phyloP scores from a whole-genome alignment of 2,329 filamentous ascomycete species.

The Stachybotrys elegans region DNA sequence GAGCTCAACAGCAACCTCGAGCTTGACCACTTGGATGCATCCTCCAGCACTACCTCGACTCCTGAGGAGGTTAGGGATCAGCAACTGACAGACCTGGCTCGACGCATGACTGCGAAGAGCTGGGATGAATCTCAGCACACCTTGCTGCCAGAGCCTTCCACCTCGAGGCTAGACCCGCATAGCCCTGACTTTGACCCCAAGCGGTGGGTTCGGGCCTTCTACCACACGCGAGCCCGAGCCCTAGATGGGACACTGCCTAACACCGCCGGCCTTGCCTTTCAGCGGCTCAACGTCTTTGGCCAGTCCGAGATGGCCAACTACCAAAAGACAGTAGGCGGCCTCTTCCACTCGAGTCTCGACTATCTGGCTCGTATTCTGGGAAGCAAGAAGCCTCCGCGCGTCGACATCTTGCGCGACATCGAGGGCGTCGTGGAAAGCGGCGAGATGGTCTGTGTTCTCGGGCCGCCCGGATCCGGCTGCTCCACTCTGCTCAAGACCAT shows the following conservation, averaged over 20 bases:
- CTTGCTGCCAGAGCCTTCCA: constrained; percentile 19
- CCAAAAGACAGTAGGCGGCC: constrained; percentile 33
- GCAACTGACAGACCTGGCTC: constrained; percentile 22
- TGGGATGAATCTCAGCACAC: constrained; percentile 18
- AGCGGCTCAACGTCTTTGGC: constrained; percentile 36
- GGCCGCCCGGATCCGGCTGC: constrained; percentile 43
- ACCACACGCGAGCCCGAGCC: constrained; percentile 15
- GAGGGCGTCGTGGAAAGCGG: constrained; percentile 49
- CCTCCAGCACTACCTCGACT: no score
- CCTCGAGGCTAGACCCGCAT: constrained; percentile 30
- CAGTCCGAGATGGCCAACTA: constrained; percentile 36
- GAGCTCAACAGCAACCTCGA: background rate
- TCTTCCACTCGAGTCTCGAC: constrained; percentile 14
- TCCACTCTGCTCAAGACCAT: constrained; percentile 56
- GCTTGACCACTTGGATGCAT: background rate
- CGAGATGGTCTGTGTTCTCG: constrained; percentile 53
- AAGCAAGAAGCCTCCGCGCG: constrained; percentile 7
- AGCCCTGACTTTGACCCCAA: constrained; percentile 34
- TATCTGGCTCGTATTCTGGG: constrained; percentile 10
- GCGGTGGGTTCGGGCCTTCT: constrained; percentile 37
- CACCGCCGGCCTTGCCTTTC: constrained; percentile 33
- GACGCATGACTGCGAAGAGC: constrained; percentile 18
- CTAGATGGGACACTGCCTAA: constrained; percentile 20
- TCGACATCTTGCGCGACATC: constrained; percentile 33
- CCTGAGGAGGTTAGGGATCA: constrained; percentile 8